Evolutionary conservation across 768 basidiomycete species (phyloP), one percentile per base, ranked within the genome.

Genomic region (Udeniomyces megalosporus): DNA sequence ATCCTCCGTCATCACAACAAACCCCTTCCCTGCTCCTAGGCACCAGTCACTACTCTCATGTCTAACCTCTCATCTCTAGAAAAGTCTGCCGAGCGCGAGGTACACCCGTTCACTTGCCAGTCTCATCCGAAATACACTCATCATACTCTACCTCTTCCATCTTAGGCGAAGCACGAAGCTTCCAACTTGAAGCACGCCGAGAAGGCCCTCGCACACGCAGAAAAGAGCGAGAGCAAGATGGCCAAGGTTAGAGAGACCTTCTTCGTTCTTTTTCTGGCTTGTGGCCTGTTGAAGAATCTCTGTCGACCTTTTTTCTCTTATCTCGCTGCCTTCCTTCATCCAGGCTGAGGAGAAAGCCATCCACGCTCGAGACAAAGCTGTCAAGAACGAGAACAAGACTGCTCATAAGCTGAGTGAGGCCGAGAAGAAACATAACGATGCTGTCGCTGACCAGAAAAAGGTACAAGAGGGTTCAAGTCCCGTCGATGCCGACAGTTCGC

Each of bases 401-500:
- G 75, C 78, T n/a, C 75, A 77, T 59, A 75, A 76, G 26, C 71
- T 82, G 52, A 78, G 80, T 69, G 76, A 80, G 55, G 80, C 81
- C 8, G 76, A 77, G 17, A 78, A 80, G 64, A 70, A 75, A 22
- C 81, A 82, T 64, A 78, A 83, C 26, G 68, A 75, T 20, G 78
- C 80, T 2, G 59, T 79, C 15, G 35, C 47, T 0, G 64, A 65
- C 24, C 64, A 65, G 52, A 20, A 49, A 42, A 42, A 42, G 38
- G 38, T 42, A 42, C 38, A n/a, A n/a, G n/a, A n/a, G n/a, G n/a
- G n/a, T n/a, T n/a, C n/a, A n/a, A n/a, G n/a, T n/a, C n/a, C n/a
- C n/a, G n/a, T n/a, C n/a, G n/a, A n/a, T n/a, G n/a, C n/a, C n/a
- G n/a, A n/a, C n/a, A n/a, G n/a, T n/a, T n/a, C n/a, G n/a, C n/a